Percentiles rank a stretch among this genome's conserved stretches.
These are phyloP conservation scores for Globisporangium viniferum DNA, from an alignment of 352 stramenopile species.

Conservation along the genomic window DNA sequence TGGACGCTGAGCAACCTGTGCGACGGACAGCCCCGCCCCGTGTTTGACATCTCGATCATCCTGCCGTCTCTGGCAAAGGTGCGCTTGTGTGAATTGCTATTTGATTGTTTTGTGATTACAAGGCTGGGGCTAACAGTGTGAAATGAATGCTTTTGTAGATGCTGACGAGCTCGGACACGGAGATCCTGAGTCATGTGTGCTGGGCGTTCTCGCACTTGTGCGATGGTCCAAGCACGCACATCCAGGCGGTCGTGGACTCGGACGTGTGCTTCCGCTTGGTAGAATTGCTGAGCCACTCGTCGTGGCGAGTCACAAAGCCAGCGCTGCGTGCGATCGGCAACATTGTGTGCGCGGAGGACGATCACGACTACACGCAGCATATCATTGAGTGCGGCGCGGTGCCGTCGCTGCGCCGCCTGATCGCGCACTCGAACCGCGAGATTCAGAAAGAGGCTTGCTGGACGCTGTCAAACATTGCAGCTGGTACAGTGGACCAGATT, in stretches of 20 bases:
- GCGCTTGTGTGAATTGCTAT: not conserved
- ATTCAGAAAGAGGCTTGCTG: slow-evolving; percentile 98
- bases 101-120: not conserved
- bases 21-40: slow-evolving; percentile 85
- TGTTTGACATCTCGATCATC: slow-evolving; percentile 89
- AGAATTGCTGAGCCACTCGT: slow-evolving; percentile 90
- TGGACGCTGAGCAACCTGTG: slow-evolving; percentile 94
- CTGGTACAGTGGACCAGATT: slow-evolving; percentile 96
- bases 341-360: slow-evolving; percentile 97
- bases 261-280: slow-evolving; percentile 91
- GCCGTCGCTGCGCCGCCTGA: slow-evolving; percentile 90
- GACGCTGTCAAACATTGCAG: slow-evolving; percentile 98
- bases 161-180: slow-evolving; percentile 92
- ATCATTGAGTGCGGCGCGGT: slow-evolving; percentile 97
- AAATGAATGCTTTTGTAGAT: slow-evolving; percentile 59
- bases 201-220: slow-evolving; percentile 97
- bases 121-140: not conserved
- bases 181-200: slow-evolving; percentile 94
- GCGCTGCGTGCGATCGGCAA: slow-evolving; percentile 97
- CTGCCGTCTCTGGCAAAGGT: slow-evolving; percentile 81
- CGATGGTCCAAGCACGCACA: slow-evolving; percentile 95
- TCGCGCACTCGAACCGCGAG: slow-evolving; percentile 95
- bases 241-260: slow-evolving; percentile 93
- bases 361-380: slow-evolving; percentile 90
- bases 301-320: slow-evolving; percentile 96